Evolutionary conservation across 208 protist genomes (phyloP).

Genomic region (Leishmania guyanensis): DNA sequence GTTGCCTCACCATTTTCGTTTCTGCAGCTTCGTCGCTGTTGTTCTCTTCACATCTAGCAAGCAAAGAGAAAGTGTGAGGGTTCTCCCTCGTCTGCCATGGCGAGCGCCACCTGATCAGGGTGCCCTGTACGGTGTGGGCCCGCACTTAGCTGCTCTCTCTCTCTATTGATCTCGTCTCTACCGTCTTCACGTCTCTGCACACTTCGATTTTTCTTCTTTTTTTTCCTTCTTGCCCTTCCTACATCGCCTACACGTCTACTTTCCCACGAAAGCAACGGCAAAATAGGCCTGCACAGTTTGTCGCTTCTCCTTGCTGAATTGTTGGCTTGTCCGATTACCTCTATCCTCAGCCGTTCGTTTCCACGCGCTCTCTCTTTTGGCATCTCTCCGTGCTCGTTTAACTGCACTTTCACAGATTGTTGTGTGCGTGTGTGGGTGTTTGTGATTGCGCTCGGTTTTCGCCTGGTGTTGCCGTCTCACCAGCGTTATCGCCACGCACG

Average conservation of each 20-base stretch:
- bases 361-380: not conserved
- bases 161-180: not conserved
- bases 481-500: not conserved
- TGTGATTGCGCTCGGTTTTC: not conserved
- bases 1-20: not conserved
- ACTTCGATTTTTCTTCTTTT: not conserved
- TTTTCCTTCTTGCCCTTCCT: not conserved
- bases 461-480: not conserved
- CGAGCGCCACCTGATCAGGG: not conserved
- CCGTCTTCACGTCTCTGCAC: not conserved
- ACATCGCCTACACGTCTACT: not conserved
- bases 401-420: not conserved
- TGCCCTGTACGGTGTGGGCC: too few species aligned
- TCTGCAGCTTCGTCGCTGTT: not conserved
- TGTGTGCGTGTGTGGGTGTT: not conserved
- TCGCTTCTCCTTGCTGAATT: not conserved
- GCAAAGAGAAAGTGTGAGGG: not conserved
- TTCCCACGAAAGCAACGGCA: not conserved
- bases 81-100: not conserved
- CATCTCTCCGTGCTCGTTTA: not conserved
- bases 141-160: not conserved
- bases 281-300: not conserved
- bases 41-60: not conserved
- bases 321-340: not conserved
- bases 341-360: not conserved